These are phyloP conservation scores for Purpureocillium takamizusanense DNA, from an alignment of 2,329 filamentous ascomycete genomes.

Conservation along the genomic window DNA sequence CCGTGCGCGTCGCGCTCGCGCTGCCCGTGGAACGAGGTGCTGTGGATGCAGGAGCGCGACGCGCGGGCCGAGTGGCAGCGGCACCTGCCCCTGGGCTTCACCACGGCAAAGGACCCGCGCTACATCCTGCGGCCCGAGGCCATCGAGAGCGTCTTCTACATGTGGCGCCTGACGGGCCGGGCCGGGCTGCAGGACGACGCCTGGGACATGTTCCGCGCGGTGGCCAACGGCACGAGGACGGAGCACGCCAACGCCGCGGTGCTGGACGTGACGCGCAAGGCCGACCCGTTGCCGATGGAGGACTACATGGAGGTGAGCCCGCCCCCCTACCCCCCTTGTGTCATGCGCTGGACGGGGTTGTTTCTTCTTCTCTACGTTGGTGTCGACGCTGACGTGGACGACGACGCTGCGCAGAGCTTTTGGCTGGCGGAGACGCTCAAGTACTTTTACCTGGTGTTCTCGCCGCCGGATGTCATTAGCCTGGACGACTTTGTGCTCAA, in stretches of 20 bases:
- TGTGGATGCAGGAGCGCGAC: conserved; percentile 45
- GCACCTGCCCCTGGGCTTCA: conserved; percentile 42
- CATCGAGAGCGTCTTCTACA: conserved; percentile 71
- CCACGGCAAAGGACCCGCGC: conserved; percentile 41
- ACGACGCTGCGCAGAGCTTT: conserved; percentile 63
- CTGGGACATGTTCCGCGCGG: conserved; percentile 62
- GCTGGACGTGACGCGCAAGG: conserved; percentile 40
- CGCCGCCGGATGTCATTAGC: conserved; percentile 40
- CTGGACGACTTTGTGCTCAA: conserved; percentile 30
- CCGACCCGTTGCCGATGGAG: conserved; percentile 13
- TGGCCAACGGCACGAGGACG: conserved; percentile 49
- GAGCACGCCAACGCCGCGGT: conserved; percentile 54
- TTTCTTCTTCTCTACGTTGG: conserved; percentile 37
- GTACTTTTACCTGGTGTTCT: conserved; percentile 64
- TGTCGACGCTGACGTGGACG: conserved; percentile 36
- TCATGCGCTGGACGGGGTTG: too few relatives aligned
- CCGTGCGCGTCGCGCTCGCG: conserved; percentile 25
- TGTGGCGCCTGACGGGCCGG: conserved; percentile 64
- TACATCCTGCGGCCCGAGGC: conserved; percentile 68
- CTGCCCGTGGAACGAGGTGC: conserved; percentile 21
- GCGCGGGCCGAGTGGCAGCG: conserved; percentile 9
- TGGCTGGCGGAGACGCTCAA: conserved; percentile 79
- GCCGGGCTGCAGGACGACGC: conserved; percentile 54
- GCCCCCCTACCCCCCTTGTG: too few relatives aligned
- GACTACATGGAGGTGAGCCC: conserved; percentile 51